Percentiles rank a stretch among this genome's conserved stretches.
These are phyloP conservation scores for Leishmania tropica DNA, from an alignment of 208 protist species.

Conservation along the genomic window DNA sequence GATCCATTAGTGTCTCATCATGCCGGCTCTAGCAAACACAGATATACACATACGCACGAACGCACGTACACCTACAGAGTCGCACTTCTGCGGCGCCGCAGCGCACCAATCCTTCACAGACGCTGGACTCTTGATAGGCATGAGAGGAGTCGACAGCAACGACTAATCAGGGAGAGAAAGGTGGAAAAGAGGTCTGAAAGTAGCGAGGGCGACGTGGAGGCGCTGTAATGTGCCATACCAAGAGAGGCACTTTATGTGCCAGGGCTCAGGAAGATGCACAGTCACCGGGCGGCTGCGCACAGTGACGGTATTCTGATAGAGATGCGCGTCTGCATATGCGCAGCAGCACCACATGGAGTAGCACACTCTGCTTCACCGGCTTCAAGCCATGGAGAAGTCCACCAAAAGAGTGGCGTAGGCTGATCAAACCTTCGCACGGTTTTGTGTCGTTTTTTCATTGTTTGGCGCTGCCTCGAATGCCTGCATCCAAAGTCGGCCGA, in stretches of 20 bases:
- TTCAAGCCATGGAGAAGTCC: background rate
- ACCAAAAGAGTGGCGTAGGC: background rate
- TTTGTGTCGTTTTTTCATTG: background rate
- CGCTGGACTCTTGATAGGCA: background rate
- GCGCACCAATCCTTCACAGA: background rate
- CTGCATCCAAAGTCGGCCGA: background rate
- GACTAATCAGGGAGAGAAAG: background rate
- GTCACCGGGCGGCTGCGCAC: too few relatives aligned
- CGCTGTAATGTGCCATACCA: background rate
- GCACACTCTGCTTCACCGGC: background rate
- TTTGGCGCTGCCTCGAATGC: background rate
- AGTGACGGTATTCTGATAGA: background rate
- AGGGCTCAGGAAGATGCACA: background rate
- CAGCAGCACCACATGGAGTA: background rate
- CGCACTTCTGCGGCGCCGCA: background rate
- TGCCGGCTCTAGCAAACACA: background rate
- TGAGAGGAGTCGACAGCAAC: background rate
- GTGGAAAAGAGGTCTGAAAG: background rate
- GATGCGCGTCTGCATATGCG: too few relatives aligned
- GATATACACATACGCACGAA: background rate
- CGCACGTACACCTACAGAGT: background rate
- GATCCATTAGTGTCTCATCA: conserved; percentile 27
- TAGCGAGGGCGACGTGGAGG: background rate
- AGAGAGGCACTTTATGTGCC: background rate
- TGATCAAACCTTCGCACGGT: background rate